Conservation (phyloP, 73 alveolate species). For the Paramecium pentaurelia region DNA sequence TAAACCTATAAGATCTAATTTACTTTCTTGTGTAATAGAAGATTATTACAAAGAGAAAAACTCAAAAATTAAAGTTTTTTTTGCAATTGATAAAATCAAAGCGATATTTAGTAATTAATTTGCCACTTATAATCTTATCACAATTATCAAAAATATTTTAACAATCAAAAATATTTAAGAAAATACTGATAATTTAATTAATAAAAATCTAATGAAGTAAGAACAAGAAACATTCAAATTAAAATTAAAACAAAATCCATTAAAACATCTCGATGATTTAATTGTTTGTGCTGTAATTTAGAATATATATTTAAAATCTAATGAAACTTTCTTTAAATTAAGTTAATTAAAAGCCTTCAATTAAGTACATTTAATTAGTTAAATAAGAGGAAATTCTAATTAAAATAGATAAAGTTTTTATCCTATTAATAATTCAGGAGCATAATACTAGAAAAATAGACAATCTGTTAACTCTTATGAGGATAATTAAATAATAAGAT, state of each 20-base stretch:
- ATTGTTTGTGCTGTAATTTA: not conserved
- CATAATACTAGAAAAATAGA: not conserved
- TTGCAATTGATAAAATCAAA: not conserved
- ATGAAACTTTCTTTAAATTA: not conserved
- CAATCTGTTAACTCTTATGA: not conserved
- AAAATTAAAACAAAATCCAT: constrained; percentile 1
- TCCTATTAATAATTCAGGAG: not conserved
- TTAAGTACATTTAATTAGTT: not conserved
- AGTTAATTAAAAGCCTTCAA: not conserved
- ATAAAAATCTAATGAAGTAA: not conserved
- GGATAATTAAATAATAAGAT: not conserved
- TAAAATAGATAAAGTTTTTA: not conserved
- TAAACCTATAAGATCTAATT: not conserved
- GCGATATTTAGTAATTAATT: not conserved
- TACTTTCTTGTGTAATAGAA: not conserved
- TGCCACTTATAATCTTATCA: not conserved
- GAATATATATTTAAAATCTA: not conserved
- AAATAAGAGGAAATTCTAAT: not conserved
- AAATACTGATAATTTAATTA: not conserved
- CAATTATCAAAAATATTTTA: not conserved
- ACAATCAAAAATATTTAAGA: not conserved
- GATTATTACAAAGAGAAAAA: not conserved
- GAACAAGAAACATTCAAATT: not conserved
- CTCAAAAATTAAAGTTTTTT: not conserved
- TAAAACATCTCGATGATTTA: not conserved